Conservation (phyloP, 345 rosid species). For the Punica granatum region DNA sequence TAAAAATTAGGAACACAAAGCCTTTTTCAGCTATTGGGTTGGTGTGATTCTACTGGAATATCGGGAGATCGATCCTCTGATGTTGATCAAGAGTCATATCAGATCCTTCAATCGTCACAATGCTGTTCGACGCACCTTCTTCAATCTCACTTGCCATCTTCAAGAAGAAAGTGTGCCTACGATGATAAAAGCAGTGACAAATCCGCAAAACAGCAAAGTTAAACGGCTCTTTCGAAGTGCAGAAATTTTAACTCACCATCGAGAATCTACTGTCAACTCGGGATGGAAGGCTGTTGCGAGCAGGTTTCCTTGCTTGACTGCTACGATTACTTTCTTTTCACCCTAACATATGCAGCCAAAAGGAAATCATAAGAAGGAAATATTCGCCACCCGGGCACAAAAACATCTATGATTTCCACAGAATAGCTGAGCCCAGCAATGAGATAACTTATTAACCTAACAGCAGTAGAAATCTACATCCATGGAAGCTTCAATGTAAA, state of each 20-base stretch:
- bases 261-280: slow-evolving; percentile 83
- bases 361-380: background rate
- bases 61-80: slow-evolving; percentile 65
- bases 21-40: background rate
- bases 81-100: slow-evolving; percentile 25
- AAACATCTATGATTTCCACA: background rate
- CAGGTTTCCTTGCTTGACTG: slow-evolving; percentile 74
- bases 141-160: slow-evolving; percentile 58
- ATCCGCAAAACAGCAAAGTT: background rate
- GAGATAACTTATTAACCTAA: background rate
- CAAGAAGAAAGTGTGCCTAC: slow-evolving; percentile 86
- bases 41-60: slow-evolving; percentile 28
- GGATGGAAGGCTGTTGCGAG: slow-evolving; percentile 95
- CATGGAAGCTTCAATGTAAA: background rate
- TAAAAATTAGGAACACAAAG: background rate
- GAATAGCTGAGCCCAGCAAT: background rate
- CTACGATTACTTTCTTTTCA: slow-evolving; percentile 71
- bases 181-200: slow-evolving; percentile 10
- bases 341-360: slow-evolving; percentile 37
- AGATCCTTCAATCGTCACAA: slow-evolving; percentile 37
- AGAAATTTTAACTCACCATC: slow-evolving; percentile 48
- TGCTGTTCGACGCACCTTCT: slow-evolving; percentile 44
- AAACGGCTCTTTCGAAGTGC: background rate
- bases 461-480: background rate
- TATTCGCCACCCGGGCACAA: background rate